phyloP scores from a whole-genome alignment of 2,329 filamentous ascomycete genomes.

The Hansfordia pulvinata region DNA sequence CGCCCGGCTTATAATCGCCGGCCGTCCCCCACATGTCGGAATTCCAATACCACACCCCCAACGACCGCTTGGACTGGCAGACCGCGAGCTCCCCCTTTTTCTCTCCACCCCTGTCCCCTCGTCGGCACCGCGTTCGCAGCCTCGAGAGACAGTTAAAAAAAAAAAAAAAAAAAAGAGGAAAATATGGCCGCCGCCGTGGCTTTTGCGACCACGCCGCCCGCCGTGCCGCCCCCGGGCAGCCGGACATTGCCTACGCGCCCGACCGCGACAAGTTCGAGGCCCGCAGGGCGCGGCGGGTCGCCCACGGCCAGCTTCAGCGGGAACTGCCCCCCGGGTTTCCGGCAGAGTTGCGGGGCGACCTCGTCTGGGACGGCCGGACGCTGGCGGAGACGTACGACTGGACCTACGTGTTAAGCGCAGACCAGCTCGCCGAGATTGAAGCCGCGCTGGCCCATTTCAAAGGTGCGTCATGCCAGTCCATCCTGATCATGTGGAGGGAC shows the following conservation, averaged over 20 bases:
- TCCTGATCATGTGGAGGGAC: background rate
- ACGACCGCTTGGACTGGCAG: too few relatives aligned
- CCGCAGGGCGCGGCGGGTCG: conserved; percentile 28
- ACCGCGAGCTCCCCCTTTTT: too few relatives aligned
- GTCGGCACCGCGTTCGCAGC: too few relatives aligned
- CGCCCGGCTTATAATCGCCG: too few relatives aligned
- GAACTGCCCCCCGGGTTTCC: conserved; percentile 37
- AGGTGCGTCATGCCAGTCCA: conserved; percentile 14
- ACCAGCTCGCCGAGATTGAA: conserved; percentile 35
- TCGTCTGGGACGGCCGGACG: conserved; percentile 43
- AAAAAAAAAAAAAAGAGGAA: too few relatives aligned
- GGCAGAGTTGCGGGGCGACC: conserved; percentile 25
- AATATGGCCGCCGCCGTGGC: too few relatives aligned
- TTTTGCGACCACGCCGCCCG: too few relatives aligned
- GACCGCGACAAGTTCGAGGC: conserved; percentile 37
- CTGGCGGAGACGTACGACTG: conserved; percentile 35
- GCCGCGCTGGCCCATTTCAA: conserved; percentile 26
- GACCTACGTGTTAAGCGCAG: conserved; percentile 31
- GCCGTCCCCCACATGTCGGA: too few relatives aligned
- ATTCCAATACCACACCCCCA: too few relatives aligned
- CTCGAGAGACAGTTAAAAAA: too few relatives aligned
- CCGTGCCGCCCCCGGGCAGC: conserved; percentile 28
- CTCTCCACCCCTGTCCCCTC: too few relatives aligned
- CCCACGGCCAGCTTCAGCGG: conserved; percentile 23
- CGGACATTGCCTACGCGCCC: conserved; percentile 44